phyloP scores from a whole-genome alignment of 805 yeast species.

The Lachancea waltii region DNA sequence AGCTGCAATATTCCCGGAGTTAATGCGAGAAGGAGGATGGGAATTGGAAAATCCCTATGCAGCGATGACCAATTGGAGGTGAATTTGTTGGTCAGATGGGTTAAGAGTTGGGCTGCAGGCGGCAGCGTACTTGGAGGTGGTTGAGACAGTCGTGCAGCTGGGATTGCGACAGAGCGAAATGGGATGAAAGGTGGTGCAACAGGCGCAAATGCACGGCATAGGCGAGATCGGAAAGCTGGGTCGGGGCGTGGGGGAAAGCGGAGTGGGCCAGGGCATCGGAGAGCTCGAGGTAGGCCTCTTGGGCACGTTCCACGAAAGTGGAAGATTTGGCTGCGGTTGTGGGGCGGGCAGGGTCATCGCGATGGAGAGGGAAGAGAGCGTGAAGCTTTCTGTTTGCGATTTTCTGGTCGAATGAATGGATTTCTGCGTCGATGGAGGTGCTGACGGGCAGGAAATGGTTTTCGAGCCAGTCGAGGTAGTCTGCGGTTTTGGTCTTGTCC shows the following conservation, averaged over 20 bases:
- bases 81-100: too few species aligned
- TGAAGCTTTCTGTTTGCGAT: constrained; percentile 28
- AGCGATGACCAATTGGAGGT: too few species aligned
- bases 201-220: background rate
- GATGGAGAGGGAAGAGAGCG: constrained; percentile 22
- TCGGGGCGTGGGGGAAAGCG: background rate
- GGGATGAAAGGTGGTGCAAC: background rate
- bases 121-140: background rate
- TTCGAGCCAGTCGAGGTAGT: constrained; percentile 29
- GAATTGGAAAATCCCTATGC: too few species aligned
- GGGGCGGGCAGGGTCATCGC: background rate
- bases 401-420: constrained; percentile 23
- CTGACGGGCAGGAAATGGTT: constrained; percentile 14
- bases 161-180: background rate
- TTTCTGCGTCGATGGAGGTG: constrained; percentile 1
- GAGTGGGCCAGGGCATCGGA: constrained; percentile 11
- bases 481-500: background rate
- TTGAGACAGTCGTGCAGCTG: background rate
- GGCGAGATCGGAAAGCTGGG: background rate
- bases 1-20: too few species aligned
- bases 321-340: background rate
- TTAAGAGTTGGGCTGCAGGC: too few species aligned
- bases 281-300: constrained; percentile 20
- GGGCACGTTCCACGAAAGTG: constrained; percentile 20
- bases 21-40: too few species aligned